Evolutionary conservation across 148 eudicot genomes (phyloP).

Genomic region (Vaccinium vitisidaea): DNA sequence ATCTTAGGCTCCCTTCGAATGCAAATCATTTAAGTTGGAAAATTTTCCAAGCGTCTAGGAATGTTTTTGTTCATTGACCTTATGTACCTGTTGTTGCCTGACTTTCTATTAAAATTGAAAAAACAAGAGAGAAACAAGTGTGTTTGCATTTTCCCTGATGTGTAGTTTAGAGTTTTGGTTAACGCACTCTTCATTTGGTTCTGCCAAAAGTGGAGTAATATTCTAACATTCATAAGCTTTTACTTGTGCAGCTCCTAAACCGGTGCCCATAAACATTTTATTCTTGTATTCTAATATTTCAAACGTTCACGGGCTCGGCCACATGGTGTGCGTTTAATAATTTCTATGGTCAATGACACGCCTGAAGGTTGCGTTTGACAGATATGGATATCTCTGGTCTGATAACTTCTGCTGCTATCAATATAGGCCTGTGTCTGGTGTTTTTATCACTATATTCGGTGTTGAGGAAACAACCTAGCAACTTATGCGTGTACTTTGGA

Average conservation of each 20-base stretch:
- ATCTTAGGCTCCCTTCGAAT: background rate
- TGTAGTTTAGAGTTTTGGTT: background rate
- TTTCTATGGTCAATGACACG: conserved; percentile 12
- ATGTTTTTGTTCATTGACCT: background rate
- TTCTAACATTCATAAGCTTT: background rate
- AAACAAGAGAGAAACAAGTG: background rate
- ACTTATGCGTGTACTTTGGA: conserved; percentile 55
- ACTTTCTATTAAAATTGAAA: background rate
- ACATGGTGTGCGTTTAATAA: background rate
- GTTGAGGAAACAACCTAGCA: conserved; percentile 81
- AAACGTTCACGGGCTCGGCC: background rate
- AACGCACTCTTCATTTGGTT: background rate
- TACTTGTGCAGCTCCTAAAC: conserved; percentile 11
- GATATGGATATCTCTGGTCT: conserved; percentile 72
- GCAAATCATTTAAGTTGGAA: conserved; percentile 1
- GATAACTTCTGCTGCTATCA: conserved; percentile 86
- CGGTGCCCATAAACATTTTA: background rate
- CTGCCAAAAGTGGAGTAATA: background rate
- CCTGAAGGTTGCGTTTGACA: conserved; percentile 14
- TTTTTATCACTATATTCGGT: conserved; percentile 74
- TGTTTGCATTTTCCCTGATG: background rate
- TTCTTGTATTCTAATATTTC: conserved; percentile 2
- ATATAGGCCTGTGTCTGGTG: conserved; percentile 55
- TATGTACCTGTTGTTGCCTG: background rate
- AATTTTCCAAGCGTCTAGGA: background rate